Base-by-base conservation (phyloP, 2,329 filamentous ascomycete species). In the Dothiorella sarmentorum region DNA sequence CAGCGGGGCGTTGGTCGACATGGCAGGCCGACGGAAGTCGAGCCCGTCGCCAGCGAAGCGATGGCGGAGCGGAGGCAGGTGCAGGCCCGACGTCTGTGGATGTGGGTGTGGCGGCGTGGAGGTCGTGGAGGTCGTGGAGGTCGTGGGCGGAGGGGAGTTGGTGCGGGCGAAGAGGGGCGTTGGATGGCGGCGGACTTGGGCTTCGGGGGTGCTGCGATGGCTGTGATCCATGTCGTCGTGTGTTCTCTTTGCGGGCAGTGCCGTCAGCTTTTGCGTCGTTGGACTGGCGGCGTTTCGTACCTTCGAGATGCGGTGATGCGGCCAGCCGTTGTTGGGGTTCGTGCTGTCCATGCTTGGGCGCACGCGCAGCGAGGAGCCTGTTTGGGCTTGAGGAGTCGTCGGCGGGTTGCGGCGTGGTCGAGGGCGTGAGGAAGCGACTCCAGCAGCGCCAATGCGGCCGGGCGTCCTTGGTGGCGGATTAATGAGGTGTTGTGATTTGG, bases 11-110 rank as follows among this genome's bases (percentile, higher is more conserved):
- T 58, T 13, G n/a, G 59, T 60, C 13, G 63, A 61, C 71, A 75
- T 70, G 15, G 75, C 69, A 1, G 83, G 83, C 61, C 80, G 74
- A 60, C 82, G 74, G 61, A 75, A 81, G 62, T 85, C 83, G 43
- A 77, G 72, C 3, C 82, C 82, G 71, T 84, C 80, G n/a, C 82
- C 78, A 13, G 73, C 67, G 62, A 70, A 80, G 56, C 56, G 56
- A 15, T 26, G 61, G 22, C 47, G 58, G 7, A 60, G 15, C 3
- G 51, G 62, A 10, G 68, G 65, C 9, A 66, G 65, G 58, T 66
- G 66, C 27, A 67, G 61, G 17, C 64, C 62, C 33, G 64, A 64
- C 33, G 61, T 55, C 15, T 63, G 61, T 7, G 58, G 58, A 29
- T 64, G 61, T 26, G 42, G 33, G 33, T 58, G 55, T 45, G 49